Percentiles rank a stretch among this genome's conserved stretches.
Conservation (phyloP, 2,329 filamentous ascomycete species). For the Nemania sp. region DNA sequence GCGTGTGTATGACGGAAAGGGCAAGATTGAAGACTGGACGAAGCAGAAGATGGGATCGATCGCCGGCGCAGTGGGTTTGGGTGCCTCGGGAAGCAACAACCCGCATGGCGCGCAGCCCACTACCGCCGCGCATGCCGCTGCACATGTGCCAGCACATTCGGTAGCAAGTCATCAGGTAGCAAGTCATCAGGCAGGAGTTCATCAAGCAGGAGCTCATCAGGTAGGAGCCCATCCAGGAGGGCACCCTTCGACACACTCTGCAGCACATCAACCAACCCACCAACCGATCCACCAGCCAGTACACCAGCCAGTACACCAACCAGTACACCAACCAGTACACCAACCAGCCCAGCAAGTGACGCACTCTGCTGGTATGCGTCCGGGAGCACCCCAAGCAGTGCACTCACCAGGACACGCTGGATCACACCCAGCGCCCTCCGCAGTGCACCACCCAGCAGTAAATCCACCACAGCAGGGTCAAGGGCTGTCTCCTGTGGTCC, state of each 20-base stretch:
- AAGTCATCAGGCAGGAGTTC: not conserved
- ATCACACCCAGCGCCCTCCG: not conserved
- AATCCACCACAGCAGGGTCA: not conserved
- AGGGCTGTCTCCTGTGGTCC: not conserved
- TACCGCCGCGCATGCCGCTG: not conserved
- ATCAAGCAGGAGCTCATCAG: not conserved
- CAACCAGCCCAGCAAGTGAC: no score
- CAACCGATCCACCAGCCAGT: no score
- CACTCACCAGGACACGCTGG: not conserved
- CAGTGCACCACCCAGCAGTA: not conserved
- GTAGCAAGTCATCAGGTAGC: not conserved
- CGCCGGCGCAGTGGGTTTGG: conserved; percentile 8
- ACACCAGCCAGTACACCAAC: not conserved
- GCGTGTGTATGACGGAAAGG: conserved; percentile 19
- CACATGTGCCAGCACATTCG: conserved; percentile 4
- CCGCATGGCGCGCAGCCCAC: conserved; percentile 2
- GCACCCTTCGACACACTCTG: conserved; percentile 1
- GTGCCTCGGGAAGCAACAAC: conserved; percentile 2
- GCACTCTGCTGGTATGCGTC: no score
- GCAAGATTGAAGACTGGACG: conserved; percentile 25
- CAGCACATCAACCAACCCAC: conserved; percentile 1
- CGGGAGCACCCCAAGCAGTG: not conserved
- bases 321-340: not conserved
- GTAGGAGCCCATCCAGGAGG: not conserved
- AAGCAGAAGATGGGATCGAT: conserved; percentile 25